Evolutionary conservation across 768 basidiomycete genomes (phyloP).

Genomic region (Rhizopogon sp.): DNA sequence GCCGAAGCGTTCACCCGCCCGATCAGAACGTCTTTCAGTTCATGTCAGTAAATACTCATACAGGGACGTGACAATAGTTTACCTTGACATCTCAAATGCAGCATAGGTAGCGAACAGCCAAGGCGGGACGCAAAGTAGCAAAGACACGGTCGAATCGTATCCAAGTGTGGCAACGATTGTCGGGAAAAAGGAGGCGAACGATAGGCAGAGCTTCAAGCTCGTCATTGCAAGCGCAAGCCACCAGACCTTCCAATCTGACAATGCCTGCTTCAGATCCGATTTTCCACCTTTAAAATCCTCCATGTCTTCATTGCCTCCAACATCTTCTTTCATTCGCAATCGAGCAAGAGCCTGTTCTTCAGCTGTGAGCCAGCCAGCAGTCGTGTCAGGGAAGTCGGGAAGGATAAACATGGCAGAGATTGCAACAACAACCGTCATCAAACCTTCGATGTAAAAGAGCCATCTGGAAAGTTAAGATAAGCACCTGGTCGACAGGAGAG

Average conservation of each 20-base stretch:
- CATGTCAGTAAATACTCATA: background rate
- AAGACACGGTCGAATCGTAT: slow-evolving; percentile 55
- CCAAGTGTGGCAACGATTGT: slow-evolving; percentile 72
- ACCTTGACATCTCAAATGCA: slow-evolving; percentile 51
- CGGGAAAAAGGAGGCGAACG: slow-evolving; percentile 80
- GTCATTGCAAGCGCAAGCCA: slow-evolving; percentile 65
- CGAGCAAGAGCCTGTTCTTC: slow-evolving; percentile 53
- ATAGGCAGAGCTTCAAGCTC: slow-evolving; percentile 51
- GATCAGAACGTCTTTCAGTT: slow-evolving; percentile 60
- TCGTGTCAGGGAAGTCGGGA: slow-evolving; percentile 68
- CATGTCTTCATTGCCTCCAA: slow-evolving; percentile 42
- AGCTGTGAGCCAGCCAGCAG: slow-evolving; percentile 51
- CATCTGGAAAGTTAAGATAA: slow-evolving; percentile 38
- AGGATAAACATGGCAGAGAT: slow-evolving; percentile 56
- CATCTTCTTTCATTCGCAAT: slow-evolving; percentile 61
- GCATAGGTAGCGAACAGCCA: slow-evolving; percentile 60
- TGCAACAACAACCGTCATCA: slow-evolving; percentile 46
- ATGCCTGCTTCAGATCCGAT: slow-evolving; percentile 51
- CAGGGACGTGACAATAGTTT: slow-evolving; percentile 1
- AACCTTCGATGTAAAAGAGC: slow-evolving; percentile 69
- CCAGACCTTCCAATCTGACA: slow-evolving; percentile 83
- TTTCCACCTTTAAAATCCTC: slow-evolving; percentile 26
- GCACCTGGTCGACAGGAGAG: background rate
- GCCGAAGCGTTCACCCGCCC: slow-evolving; percentile 61
- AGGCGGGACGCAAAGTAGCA: slow-evolving; percentile 68